Percentiles rank a stretch among this genome's conserved stretches.
Conservation (phyloP, 371 early-diverging fungal genomes). For the Phascolomyces articulosus region DNA sequence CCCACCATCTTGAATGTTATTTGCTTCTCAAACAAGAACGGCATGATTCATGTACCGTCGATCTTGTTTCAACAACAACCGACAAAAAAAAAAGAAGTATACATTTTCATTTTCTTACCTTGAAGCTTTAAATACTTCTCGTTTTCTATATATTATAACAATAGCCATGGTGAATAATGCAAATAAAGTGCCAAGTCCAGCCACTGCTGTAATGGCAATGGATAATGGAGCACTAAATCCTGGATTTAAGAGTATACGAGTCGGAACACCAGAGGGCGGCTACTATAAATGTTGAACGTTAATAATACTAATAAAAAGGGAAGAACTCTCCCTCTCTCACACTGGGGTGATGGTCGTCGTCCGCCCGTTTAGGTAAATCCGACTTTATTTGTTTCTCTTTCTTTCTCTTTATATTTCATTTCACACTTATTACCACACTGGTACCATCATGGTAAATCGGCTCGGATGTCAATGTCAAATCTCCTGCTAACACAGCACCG, state of each 20-base stretch:
- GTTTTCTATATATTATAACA: slow-evolving; percentile 44
- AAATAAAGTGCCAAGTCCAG: slow-evolving; percentile 42
- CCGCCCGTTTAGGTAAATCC: slow-evolving; percentile 6
- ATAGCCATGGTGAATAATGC: slow-evolving; percentile 36
- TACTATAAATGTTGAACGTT: slow-evolving; percentile 17
- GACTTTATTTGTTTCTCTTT: neutral
- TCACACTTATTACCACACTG: slow-evolving; percentile 37
- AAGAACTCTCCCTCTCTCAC: too few relatives aligned
- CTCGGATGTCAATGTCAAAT: slow-evolving; percentile 46
- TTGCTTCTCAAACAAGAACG: too few relatives aligned
- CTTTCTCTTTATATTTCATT: too few relatives aligned
- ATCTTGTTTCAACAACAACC: too few relatives aligned
- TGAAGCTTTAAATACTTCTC: slow-evolving; percentile 56
- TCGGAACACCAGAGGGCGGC: slow-evolving; percentile 38
- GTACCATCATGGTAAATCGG: slow-evolving; percentile 57
- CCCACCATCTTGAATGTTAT: too few relatives aligned
- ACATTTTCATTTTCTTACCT: slow-evolving; percentile 37
- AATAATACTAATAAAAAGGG: neutral
- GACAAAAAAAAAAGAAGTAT: neutral
- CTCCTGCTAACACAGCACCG: slow-evolving; percentile 50
- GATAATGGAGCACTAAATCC: slow-evolving; percentile 46
- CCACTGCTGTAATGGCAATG: slow-evolving; percentile 39
- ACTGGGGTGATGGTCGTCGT: too few relatives aligned
- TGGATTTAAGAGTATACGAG: slow-evolving; percentile 33
- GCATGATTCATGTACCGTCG: too few relatives aligned